Base-by-base conservation (phyloP, 169 alveolate species). In the Prorocentrum cordatum region DNA sequence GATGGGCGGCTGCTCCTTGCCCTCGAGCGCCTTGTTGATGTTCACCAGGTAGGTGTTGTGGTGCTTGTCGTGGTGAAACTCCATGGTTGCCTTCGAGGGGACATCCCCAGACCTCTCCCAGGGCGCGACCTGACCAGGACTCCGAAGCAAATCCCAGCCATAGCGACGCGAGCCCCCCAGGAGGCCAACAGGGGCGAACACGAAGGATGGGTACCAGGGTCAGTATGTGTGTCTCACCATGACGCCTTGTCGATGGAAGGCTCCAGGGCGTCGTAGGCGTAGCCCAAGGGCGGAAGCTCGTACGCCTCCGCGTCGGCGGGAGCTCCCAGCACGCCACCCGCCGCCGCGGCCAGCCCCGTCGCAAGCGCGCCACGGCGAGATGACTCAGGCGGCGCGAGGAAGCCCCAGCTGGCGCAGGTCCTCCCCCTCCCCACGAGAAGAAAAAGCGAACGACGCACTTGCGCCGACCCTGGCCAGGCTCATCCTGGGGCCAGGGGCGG, bases 21-120 rank as follows among this genome's bases (percentile, higher is more conserved):
- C 91, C 58, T 64, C 79, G 47, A 82, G 58, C 14, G 91, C 91
- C 71, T 61, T 82, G 54, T 82, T 82, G 80, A 82, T 82, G 91
- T 82, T 82, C 66, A 70, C 54, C 59, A 82, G 70, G 20, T 82
- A 82, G 47, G 91, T 82, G 68, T 45, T 35, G 64, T 82, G 91
- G 35, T 82, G 91, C 91, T 82, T 82, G 58, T 82, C 91, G 27
- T 82, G 91, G 70, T 82, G 91, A 50, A 82, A 62, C 62, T 82
- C 80, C 91, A 82, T 82, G 38, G 91, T 82, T 7, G 66, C 91
- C 61, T 82, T 82, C 36, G 68, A 26, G 38, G 16, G 22, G 16
- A 16, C 68, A 45, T 12, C 22, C 29, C 68, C 22, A 32, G 26
- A 14, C 24, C 68, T 14, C 26, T 27, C 68, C 33, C 12, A 14